A percentile compares a stretch with the other conserved stretches of the same genome.
These are phyloP conservation scores for Mayamaea pseudoterrestris DNA, from an alignment of 108 stramenopile species.

Conservation along the genomic window DNA sequence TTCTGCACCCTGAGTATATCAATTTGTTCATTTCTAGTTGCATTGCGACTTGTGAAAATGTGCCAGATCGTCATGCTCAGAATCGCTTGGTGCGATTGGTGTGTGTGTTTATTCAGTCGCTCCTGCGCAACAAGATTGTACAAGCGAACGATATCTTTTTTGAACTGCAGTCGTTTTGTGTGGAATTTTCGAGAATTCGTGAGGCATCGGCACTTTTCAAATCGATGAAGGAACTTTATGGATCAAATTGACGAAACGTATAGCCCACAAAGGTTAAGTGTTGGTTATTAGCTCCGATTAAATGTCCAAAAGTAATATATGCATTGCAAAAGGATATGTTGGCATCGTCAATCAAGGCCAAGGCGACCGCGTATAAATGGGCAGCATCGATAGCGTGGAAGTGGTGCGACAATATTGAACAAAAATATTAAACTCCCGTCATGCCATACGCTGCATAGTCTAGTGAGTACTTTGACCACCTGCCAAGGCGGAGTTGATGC, in stretches of 20 bases:
- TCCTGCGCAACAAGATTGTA: slow-evolving; percentile 89
- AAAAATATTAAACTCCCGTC: no score
- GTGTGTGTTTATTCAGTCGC: slow-evolving; percentile 91
- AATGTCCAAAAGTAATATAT: no score
- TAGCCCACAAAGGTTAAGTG: no score
- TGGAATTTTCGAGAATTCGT: slow-evolving; percentile 88
- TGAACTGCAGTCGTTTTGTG: slow-evolving; percentile 94
- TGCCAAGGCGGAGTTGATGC: slow-evolving; percentile 47
- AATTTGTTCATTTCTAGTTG: slow-evolving; percentile 92
- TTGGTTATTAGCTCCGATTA: no score
- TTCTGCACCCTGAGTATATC: slow-evolving; percentile 91
- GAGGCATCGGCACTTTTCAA: slow-evolving; percentile 91
- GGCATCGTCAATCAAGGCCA: no score
- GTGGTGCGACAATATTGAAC: no score
- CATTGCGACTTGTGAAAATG: slow-evolving; percentile 88
- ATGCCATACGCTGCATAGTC: no score
- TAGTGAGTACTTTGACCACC: slow-evolving; percentile 48
- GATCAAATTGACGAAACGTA: no score
- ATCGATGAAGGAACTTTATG: slow-evolving; percentile 62
- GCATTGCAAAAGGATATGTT: no score
- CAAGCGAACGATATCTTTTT: slow-evolving; percentile 88
- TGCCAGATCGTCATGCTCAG: slow-evolving; percentile 88
- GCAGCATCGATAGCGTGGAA: no score
- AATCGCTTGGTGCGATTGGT: slow-evolving; percentile 93
- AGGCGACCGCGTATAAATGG: no score